Conservation (phyloP, 176 grass and related monocot genomes). For the Oryza nivara region DNA sequence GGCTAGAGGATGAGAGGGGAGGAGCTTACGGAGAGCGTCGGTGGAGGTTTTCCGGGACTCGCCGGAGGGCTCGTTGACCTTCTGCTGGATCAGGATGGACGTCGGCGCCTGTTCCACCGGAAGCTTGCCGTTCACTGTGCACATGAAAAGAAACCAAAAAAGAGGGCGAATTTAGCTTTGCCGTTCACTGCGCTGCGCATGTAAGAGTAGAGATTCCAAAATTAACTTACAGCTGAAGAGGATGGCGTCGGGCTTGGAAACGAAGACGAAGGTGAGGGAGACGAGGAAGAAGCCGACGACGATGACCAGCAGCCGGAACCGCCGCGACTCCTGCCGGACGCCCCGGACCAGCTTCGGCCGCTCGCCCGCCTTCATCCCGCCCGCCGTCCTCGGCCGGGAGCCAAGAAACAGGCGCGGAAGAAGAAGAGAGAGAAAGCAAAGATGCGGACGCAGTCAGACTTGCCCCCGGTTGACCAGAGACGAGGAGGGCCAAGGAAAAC, state of each 20-base stretch:
- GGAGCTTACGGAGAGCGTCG: constrained; percentile 33
- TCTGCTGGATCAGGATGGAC: constrained; percentile 51
- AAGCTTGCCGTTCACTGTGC: constrained; percentile 59
- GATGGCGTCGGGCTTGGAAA: constrained; percentile 77
- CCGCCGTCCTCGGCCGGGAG: too few relatives aligned
- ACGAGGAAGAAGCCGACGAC: constrained; percentile 79
- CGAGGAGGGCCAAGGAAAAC: background rate
- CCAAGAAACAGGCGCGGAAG: background rate
- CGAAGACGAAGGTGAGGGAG: constrained; percentile 75
- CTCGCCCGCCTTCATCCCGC: constrained; percentile 66
- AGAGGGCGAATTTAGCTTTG: background rate
- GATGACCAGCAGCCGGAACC: constrained; percentile 63
- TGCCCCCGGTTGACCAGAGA: constrained; percentile 23
- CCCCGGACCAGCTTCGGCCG: constrained; percentile 64
- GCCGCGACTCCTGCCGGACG: constrained; percentile 63
- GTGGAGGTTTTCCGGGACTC: constrained; percentile 7
- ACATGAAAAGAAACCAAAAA: background rate
- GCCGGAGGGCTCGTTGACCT: constrained; percentile 20
- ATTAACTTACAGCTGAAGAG: constrained; percentile 54
- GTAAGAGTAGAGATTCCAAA: background rate
- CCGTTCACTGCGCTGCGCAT: background rate
- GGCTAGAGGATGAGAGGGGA: background rate
- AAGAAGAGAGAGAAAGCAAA: background rate
- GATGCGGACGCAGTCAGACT: constrained; percentile 20
- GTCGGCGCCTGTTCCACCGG: constrained; percentile 52